A percentile compares a stretch with the other conserved stretches of the same genome.
Evolutionary conservation across 2,329 filamentous ascomycete genomes (phyloP).

Genomic region (Aspergillus aculeatus): DNA sequence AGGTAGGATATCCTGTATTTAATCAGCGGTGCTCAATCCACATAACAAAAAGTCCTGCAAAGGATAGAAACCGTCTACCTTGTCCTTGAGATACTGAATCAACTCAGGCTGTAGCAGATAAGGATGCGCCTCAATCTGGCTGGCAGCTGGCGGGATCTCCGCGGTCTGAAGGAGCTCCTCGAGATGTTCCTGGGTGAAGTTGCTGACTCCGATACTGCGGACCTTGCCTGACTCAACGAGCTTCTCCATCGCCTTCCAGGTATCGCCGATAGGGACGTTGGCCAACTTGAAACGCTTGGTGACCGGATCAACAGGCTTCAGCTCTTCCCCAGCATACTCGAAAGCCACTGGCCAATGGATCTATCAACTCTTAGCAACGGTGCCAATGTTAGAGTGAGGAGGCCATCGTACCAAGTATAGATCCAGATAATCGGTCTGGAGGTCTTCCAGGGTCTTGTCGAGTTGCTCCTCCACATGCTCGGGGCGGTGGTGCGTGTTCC

Average conservation of each 20-base stretch:
- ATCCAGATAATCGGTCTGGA: constrained; percentile 55
- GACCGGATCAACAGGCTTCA: constrained; percentile 26
- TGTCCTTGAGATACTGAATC: constrained; percentile 51
- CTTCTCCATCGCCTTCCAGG: constrained; percentile 39
- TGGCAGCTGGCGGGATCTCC: constrained; percentile 58
- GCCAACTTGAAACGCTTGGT: constrained; percentile 28
- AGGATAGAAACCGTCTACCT: constrained; percentile 40
- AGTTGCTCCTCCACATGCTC: constrained; percentile 52
- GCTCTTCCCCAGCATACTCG: constrained; percentile 28
- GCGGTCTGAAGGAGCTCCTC: constrained; percentile 37
- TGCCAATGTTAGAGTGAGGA: constrained; percentile 17
- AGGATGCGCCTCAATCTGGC: constrained; percentile 67
- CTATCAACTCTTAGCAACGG: constrained; percentile 14
- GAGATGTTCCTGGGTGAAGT: constrained; percentile 42
- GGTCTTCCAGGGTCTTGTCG: constrained; percentile 50
- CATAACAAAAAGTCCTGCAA: background rate
- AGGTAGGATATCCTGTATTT: constrained; percentile 45
- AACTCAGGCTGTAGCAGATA: constrained; percentile 61
- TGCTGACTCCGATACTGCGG: constrained; percentile 36
- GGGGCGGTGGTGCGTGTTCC: constrained; percentile 55
- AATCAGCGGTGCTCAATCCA: background rate
- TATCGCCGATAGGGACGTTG: constrained; percentile 30
- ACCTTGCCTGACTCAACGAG: constrained; percentile 36
- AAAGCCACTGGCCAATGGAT: constrained; percentile 39
- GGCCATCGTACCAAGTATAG: constrained; percentile 48